Evolutionary conservation across 2,329 filamentous ascomycete genomes (phyloP), one percentile per base, ranked within the genome.

Genomic region (Monosporascus cannonballus): DNA sequence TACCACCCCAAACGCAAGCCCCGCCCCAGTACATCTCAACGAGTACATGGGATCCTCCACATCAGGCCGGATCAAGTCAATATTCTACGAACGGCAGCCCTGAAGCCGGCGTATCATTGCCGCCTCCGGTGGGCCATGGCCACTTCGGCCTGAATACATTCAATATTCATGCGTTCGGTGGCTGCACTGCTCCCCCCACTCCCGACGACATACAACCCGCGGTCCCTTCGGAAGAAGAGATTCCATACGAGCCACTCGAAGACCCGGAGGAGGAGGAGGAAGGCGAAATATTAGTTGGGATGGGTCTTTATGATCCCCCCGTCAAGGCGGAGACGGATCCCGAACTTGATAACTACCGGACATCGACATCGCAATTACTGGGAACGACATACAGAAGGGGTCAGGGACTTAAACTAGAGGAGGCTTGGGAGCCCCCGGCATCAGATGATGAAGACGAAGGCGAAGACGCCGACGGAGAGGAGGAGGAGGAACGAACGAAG

Each of bases 351-450:
- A 76, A 80, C 70, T 77, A 83, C 69, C 67, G 76, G 48, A 76
- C 76, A 5, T 79, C 78, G 25, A 75, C 81, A 52, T 77, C 75
- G 37, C 76, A 77, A 25, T 67, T 88, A 18, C 69, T 84, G 47
- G 78, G 79, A 24, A 71, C 79, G 7, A 67, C 73, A 2, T 76
- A 75, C 59, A 70, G 73, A 3, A 76, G 73, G 18, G 87, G 88
- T 53, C 89, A 90, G 68, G 88, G 89, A 0, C 73, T 93, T 59
- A 93, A 91, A 67, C 73, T 94, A 3, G 89, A 93, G 69, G 88
- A 92, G 67, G 88, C 87, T 0, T 93, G 79, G 87, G 86, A 83
- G 67, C 88, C 78, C 18, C 86, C 85, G 1, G 77, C 76, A 9
- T 71, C 73, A 2, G 73, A 79, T 25, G 80, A 82, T 46, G 77